A percentile compares a stretch with the other conserved stretches of the same genome.
phyloP scores from a whole-genome alignment of 1,284 basidiomycete species.

The Volvariella surrecta region DNA sequence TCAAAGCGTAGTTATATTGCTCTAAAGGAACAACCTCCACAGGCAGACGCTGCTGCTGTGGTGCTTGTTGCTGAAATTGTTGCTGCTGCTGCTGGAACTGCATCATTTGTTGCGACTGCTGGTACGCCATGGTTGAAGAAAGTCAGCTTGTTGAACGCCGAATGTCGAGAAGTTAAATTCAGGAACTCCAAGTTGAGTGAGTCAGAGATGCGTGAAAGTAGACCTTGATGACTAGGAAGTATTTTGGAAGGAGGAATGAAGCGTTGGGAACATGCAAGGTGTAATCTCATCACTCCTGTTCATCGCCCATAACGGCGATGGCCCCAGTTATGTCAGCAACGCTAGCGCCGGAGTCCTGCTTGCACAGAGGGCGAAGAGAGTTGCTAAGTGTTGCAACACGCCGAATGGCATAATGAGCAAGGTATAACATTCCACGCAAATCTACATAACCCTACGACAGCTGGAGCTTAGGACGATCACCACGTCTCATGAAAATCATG shows the following conservation, averaged over 20 bases:
- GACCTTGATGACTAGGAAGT: background rate
- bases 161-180: no score
- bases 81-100: constrained; percentile 7
- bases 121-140: constrained; percentile 1
- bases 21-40: constrained; percentile 56
- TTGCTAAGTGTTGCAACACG: background rate
- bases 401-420: background rate
- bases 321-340: no score
- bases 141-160: no score
- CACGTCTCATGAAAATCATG: no score
- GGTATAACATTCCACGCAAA: no score
- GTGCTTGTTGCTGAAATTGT: constrained; percentile 17
- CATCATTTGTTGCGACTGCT: background rate
- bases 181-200: no score
- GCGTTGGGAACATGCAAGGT: background rate
- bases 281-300: background rate
- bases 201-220: no score
- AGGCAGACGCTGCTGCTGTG: constrained; percentile 16
- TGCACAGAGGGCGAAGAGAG: background rate
- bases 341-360: no score
- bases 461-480: no score
- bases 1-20: constrained; percentile 70
- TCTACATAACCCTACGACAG: no score
- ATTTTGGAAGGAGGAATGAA: background rate
- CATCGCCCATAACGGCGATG: background rate